Conservation (phyloP, 352 stramenopile species). For the Phytophthora citricola region DNA sequence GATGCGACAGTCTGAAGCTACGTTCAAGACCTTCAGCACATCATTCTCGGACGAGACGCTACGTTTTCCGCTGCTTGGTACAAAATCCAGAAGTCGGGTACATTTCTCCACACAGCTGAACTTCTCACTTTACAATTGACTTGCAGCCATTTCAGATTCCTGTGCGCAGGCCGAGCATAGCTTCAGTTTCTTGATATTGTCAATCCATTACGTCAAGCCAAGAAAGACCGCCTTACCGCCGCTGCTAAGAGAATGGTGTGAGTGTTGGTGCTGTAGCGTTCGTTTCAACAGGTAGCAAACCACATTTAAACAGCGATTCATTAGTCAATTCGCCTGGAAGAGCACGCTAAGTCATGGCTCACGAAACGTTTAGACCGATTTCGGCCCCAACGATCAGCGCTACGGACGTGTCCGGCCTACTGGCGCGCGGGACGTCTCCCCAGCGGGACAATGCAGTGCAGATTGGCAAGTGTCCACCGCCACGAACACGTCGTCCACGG, state of each 20-base stretch:
- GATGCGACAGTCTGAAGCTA: slow-evolving; percentile 35
- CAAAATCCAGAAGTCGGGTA: slow-evolving; percentile 36
- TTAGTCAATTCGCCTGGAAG: slow-evolving; percentile 30
- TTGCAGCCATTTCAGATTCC: slow-evolving; percentile 1
- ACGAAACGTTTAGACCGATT: slow-evolving; percentile 26
- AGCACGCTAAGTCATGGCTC: slow-evolving; percentile 21
- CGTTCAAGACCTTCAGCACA: slow-evolving; percentile 13
- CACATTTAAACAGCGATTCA: slow-evolving; percentile 12
- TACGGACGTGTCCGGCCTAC: slow-evolving; percentile 35
- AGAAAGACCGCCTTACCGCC: slow-evolving; percentile 6
- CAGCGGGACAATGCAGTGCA: slow-evolving; percentile 29
- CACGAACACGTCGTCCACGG: slow-evolving; percentile 43
- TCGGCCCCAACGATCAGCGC: slow-evolving; percentile 32
- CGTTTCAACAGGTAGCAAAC: slow-evolving; percentile 10
- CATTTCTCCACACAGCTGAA: slow-evolving; percentile 13
- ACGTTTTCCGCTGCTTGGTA: slow-evolving; percentile 6
- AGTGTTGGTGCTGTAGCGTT: slow-evolving; percentile 31
- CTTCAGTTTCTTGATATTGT: slow-evolving; percentile 38
- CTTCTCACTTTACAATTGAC: neutral
- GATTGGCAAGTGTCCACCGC: slow-evolving; percentile 37
- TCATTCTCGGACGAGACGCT: slow-evolving; percentile 15
- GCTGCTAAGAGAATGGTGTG: slow-evolving; percentile 8
- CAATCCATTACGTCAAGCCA: slow-evolving; percentile 32
- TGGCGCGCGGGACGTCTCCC: slow-evolving; percentile 31
- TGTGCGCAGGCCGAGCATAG: slow-evolving; percentile 3